Evolutionary conservation across 2,329 filamentous ascomycete species (phyloP).

Genomic region (Aspergillus novofumigatus): DNA sequence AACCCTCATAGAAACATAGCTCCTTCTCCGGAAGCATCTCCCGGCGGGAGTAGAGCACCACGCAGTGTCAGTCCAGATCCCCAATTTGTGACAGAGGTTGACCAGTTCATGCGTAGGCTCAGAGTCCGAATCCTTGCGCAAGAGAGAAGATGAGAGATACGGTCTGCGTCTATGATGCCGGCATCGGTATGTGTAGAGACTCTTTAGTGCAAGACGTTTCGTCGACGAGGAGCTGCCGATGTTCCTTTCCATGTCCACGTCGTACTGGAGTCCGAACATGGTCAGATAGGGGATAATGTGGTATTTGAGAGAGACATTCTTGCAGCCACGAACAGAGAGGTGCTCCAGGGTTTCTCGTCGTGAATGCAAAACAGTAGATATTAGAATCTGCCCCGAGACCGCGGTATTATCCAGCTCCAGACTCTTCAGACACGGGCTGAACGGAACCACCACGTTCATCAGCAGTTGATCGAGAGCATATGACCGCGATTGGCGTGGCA

Average conservation of each 20-base stretch:
- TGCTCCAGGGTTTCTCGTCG: slow-evolving; percentile 54
- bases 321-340: slow-evolving; percentile 59
- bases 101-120: slow-evolving; percentile 59
- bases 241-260: slow-evolving; percentile 43
- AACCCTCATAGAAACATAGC: slow-evolving; percentile 54
- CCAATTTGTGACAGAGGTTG: slow-evolving; percentile 54
- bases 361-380: slow-evolving; percentile 51
- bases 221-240: slow-evolving; percentile 28
- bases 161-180: slow-evolving; percentile 59
- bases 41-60: slow-evolving; percentile 58
- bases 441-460: slow-evolving; percentile 52
- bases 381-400: slow-evolving; percentile 55
- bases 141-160: slow-evolving; percentile 53
- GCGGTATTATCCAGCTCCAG: slow-evolving; percentile 60
- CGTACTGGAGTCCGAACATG: slow-evolving; percentile 43
- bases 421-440: slow-evolving; percentile 53
- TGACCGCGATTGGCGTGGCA: slow-evolving; percentile 49
- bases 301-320: slow-evolving; percentile 62
- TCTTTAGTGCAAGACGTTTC: slow-evolving; percentile 51
- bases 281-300: slow-evolving; percentile 58
- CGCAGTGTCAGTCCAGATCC: slow-evolving; percentile 59
- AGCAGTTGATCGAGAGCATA: slow-evolving; percentile 58
- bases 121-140: slow-evolving; percentile 55
- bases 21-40: slow-evolving; percentile 52
- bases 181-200: slow-evolving; percentile 59